Evolutionary conservation across 441 rosid genomes (phyloP), one percentile per base, ranked within the genome.

Genomic region (Omphalea diandra): DNA sequence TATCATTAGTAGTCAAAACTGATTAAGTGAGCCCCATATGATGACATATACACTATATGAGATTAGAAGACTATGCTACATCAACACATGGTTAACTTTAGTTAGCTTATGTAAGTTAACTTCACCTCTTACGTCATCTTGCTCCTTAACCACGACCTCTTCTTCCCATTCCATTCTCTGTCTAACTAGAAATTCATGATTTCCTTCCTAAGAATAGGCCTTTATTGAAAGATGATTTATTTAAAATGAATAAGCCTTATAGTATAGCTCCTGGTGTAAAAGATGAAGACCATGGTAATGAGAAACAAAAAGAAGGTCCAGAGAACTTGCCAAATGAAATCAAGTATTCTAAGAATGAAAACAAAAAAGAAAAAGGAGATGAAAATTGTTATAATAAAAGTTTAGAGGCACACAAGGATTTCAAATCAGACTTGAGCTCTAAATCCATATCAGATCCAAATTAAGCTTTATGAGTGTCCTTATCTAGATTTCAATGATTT

Each of bases 401-500:
- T 44, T 64, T 72, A 58, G 73, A 63, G 68, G 61, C 47, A 44
- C n/a, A n/a, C 29, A 63, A 49, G 71, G 80, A 82, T 67, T 64
- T 63, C 11, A 47, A 43, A 52, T 64, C 83, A 17, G 82, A 86
- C 74, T 53, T 73, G 7, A 55, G 43, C 75, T 44, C 74, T 18
- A 62, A 68, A 62, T 55, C 63, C 65, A 67, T 63, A 44, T 59
- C 63, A 68, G 79, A 78, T 38, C 79, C 88, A 36, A 77, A n/a
- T n/a, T n/a, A n/a, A 75, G 68, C 0, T 65, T 14, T 82, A 63
- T 81, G 71, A 5, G 14, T 86, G 65, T 78, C 82, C 87, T 46
- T 89, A 86, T 32, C 87, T 89, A 38, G 93, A 87, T 58, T 89
- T 89, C 65, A 49, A 72, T 65, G 88, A 86, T 76, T 89, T 89